Evolutionary conservation across 2,329 filamentous ascomycete species (phyloP).

Genomic region (Akanthomyces uredinophilus): DNA sequence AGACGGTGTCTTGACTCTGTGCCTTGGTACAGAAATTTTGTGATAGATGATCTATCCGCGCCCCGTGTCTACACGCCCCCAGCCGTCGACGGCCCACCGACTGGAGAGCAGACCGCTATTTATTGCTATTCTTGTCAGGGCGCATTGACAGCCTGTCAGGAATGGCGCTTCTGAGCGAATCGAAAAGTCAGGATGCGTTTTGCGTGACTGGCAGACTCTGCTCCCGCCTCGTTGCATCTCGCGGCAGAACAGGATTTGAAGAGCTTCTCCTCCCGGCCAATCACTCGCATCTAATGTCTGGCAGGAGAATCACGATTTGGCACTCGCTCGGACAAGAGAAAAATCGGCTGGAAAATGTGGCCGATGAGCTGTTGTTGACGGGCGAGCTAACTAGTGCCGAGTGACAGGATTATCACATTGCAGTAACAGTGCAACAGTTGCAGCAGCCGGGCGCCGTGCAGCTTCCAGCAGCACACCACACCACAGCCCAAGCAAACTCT

Average conservation of each 20-base stretch:
- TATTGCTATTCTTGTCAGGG: background rate
- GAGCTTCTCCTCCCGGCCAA: background rate
- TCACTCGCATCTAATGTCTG: constrained; percentile 10
- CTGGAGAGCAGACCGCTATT: background rate
- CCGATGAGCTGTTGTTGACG: background rate
- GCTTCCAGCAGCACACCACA: background rate
- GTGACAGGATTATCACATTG: background rate
- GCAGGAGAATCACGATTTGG: background rate
- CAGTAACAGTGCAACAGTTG: background rate
- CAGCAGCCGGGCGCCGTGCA: background rate
- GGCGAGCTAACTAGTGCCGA: background rate
- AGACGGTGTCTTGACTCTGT: constrained; percentile 11
- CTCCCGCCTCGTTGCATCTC: background rate
- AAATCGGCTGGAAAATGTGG: background rate
- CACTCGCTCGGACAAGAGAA: background rate
- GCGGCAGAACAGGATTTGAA: background rate
- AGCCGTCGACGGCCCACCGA: background rate
- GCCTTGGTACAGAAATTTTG: constrained; percentile 21
- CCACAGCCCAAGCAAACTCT: background rate
- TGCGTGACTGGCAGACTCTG: background rate
- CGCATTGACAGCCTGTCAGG: background rate
- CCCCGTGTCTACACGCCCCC: constrained; percentile 1
- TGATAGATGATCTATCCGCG: constrained; percentile 27
- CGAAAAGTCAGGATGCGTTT: background rate
- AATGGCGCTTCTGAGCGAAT: background rate